Evolutionary conservation across 2,329 filamentous ascomycete genomes (phyloP).

Genomic region (Setomelanomma holmii): DNA sequence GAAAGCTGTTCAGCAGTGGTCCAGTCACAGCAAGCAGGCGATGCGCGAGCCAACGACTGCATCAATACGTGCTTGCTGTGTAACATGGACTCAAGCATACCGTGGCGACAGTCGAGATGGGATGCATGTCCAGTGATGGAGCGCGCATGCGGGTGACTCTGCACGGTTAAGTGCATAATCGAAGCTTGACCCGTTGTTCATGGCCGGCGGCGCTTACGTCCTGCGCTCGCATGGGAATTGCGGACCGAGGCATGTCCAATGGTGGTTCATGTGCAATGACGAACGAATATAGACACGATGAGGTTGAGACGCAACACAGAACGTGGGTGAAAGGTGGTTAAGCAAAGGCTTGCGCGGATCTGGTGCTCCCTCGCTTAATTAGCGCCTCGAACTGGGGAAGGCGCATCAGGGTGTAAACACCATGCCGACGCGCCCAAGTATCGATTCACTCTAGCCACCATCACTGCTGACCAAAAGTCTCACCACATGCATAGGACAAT

Average conservation of each 20-base stretch:
- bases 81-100: conserved; percentile 32
- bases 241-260: neutral
- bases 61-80: conserved; percentile 43
- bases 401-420: conserved; percentile 36
- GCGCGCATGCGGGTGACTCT: conserved; percentile 48
- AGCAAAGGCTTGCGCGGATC: conserved; percentile 7
- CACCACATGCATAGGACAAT: conserved; percentile 28
- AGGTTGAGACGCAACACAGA: conserved; percentile 16
- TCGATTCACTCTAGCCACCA: conserved; percentile 6
- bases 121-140: conserved; percentile 43
- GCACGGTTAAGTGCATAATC: conserved; percentile 45
- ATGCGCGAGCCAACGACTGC: conserved; percentile 32
- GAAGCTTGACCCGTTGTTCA: conserved; percentile 30
- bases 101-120: conserved; percentile 31
- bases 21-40: conserved; percentile 24
- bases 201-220: conserved; percentile 21
- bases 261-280: conserved; percentile 3
- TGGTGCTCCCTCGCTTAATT: conserved; percentile 25
- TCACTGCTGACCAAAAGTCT: conserved; percentile 34
- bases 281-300: conserved; percentile 12
- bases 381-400: conserved; percentile 26
- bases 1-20: conserved; percentile 27
- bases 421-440: conserved; percentile 31
- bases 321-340: conserved; percentile 19
- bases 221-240: conserved; percentile 2